These are phyloP conservation scores for Maudiozyma saulgeensis DNA, from an alignment of 805 yeast genomes.

Conservation along the genomic window DNA sequence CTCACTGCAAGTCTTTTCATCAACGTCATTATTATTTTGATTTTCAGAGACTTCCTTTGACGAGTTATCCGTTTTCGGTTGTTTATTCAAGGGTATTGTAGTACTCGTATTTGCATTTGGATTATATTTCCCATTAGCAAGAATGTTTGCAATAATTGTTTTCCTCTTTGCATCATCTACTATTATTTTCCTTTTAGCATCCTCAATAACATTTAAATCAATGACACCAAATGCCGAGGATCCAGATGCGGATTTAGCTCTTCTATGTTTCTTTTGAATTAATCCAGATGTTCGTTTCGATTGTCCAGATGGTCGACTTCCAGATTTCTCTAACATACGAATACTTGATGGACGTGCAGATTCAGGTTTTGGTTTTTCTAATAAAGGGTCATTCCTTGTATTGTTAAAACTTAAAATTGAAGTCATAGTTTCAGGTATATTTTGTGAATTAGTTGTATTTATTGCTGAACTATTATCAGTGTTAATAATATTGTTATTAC, in stretches of 20 bases:
- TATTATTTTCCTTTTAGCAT: conserved; percentile 1
- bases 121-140: not conserved
- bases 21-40: conserved; percentile 7
- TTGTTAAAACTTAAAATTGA: conserved; percentile 16
- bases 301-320: not conserved
- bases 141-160: not conserved
- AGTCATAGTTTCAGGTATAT: conserved; percentile 12
- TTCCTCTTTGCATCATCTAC: conserved; percentile 10
- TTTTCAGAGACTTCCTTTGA: not conserved
- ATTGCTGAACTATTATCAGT: not conserved
- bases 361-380: not conserved
- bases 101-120: not conserved
- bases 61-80: not conserved
- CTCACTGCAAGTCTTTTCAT: conserved; percentile 27
- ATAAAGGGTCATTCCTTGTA: not conserved
- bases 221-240: conserved; percentile 21
- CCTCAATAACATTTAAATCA: conserved; percentile 21
- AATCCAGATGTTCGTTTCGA: not conserved
- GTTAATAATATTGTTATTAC: not conserved
- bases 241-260: conserved; percentile 18
- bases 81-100: too few relatives aligned
- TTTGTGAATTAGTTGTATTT: not conserved
- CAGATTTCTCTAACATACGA: not conserved
- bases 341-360: not conserved
- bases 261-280: conserved; percentile 14